These are phyloP conservation scores for Cenchrus purpureus DNA, from an alignment of 176 grass and related monocot genomes.

Conservation along the genomic window DNA sequence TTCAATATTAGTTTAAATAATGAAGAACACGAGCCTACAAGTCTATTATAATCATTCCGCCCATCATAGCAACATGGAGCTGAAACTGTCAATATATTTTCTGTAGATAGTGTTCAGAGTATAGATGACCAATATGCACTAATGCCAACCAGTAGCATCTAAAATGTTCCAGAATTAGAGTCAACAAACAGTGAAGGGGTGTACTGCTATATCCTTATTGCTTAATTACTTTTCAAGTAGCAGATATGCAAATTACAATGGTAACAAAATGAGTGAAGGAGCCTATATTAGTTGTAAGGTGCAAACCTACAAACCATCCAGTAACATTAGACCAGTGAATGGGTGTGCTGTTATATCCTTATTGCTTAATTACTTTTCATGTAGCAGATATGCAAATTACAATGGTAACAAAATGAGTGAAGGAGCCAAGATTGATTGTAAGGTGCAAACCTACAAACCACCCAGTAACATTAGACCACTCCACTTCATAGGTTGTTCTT, in stretches of 20 bases:
- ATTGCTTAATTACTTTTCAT: background rate
- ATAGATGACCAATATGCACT: constrained; percentile 17
- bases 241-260: constrained; percentile 13
- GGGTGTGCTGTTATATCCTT: background rate
- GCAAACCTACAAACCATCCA: constrained; percentile 89
- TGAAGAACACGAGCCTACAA: constrained; percentile 18
- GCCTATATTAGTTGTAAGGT: constrained; percentile 21
- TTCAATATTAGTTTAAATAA: constrained; percentile 33
- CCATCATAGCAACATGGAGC: constrained; percentile 26
- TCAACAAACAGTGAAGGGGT: constrained; percentile 2
- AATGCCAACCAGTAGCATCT: constrained; percentile 4
- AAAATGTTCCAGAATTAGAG: background rate
- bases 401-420: constrained; percentile 19
- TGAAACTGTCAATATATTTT: background rate
- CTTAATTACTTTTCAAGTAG: background rate
- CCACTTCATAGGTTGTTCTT: constrained; percentile 91
- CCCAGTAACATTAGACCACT: constrained; percentile 72
- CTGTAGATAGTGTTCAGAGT: background rate
- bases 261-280: constrained; percentile 15
- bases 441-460: constrained; percentile 80
- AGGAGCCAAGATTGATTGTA: constrained; percentile 22
- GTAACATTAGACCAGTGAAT: constrained; percentile 42
- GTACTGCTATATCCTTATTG: background rate
- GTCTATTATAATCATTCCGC: constrained; percentile 10
- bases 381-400: constrained; percentile 14